Conservation (phyloP, 2,329 filamentous ascomycete species). For the Fusarium tanahbumbuense region DNA sequence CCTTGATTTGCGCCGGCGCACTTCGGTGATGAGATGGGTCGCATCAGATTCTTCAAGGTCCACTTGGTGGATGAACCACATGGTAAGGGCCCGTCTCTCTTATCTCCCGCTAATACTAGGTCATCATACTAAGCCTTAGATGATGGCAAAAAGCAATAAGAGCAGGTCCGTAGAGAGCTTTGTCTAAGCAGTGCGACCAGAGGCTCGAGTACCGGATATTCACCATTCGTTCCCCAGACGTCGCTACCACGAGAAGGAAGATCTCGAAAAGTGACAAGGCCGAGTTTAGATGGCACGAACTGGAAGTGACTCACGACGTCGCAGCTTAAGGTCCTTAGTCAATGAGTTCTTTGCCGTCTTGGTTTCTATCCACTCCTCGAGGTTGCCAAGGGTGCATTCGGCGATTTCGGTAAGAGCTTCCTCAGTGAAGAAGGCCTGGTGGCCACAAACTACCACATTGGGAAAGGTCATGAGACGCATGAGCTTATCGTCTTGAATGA, state of each 20-base stretch:
- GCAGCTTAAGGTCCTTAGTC: constrained; percentile 45
- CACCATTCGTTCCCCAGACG: neutral
- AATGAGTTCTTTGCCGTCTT: constrained; percentile 51
- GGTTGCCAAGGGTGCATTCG: constrained; percentile 67
- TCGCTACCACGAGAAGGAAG: neutral
- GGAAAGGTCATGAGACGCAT: constrained; percentile 76
- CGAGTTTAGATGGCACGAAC: constrained; percentile 48
- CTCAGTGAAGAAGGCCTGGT: constrained; percentile 76
- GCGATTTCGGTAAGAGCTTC: constrained; percentile 74
- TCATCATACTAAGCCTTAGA: neutral
- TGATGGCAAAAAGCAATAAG: neutral
- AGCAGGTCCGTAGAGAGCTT: neutral
- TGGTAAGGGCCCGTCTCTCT: constrained; percentile 27
- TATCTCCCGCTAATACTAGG: neutral
- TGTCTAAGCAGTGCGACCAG: neutral
- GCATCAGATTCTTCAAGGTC: constrained; percentile 32
- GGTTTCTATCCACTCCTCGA: constrained; percentile 57
- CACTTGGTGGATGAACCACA: constrained; percentile 32
- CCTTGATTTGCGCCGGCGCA: constrained; percentile 30
- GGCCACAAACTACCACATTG: constrained; percentile 74
- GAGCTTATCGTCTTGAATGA: constrained; percentile 74
- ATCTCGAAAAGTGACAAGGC: neutral
- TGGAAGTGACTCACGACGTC: constrained; percentile 47
- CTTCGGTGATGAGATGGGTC: constrained; percentile 44
- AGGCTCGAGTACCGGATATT: neutral